phyloP scores from a whole-genome alignment of 108 stramenopile species.

The Stephanodiscus triporus region DNA sequence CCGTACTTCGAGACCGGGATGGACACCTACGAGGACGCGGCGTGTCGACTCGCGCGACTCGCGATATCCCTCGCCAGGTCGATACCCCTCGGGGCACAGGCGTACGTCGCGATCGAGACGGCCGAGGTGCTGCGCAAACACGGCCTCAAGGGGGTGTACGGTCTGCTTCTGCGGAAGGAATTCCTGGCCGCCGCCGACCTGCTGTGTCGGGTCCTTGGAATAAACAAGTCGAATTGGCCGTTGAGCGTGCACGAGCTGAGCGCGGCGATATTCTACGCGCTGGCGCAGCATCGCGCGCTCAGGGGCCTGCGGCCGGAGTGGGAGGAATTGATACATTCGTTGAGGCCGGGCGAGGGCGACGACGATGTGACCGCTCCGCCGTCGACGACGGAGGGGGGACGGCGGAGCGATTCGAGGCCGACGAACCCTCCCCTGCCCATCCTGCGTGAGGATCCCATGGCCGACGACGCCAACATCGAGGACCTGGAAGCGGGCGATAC shows the following conservation, averaged over 20 bases:
- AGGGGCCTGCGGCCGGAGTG: conserved; percentile 84
- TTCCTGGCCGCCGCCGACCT: conserved; percentile 94
- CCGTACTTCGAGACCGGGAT: conserved; percentile 87
- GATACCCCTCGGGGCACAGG: conserved; percentile 88
- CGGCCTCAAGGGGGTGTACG: conserved; percentile 92
- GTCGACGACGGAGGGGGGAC: neutral
- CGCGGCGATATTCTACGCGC: conserved; percentile 95
- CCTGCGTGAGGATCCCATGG: neutral
- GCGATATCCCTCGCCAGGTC: conserved; percentile 75
- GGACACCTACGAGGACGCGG: conserved; percentile 78
- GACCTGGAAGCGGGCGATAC: conserved; percentile 33
- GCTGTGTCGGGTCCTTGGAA: conserved; percentile 77
- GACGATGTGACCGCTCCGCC: too few species aligned
- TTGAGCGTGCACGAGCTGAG: conserved; percentile 90
- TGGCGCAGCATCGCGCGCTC: conserved; percentile 91
- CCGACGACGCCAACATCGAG: conserved; percentile 17
- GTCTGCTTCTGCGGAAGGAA: conserved; percentile 88
- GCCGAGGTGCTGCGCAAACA: conserved; percentile 91
- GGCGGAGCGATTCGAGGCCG: neutral
- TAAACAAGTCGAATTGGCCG: conserved; percentile 90
- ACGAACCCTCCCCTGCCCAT: conserved; percentile 1
- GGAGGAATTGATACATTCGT: conserved; percentile 80
- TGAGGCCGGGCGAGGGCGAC: conserved; percentile 24
- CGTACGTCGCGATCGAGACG: conserved; percentile 89
- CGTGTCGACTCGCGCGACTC: conserved; percentile 66